Evolutionary conservation across 1,139 yeast genomes (phyloP).

Genomic region (Hansenula lynferdii): DNA sequence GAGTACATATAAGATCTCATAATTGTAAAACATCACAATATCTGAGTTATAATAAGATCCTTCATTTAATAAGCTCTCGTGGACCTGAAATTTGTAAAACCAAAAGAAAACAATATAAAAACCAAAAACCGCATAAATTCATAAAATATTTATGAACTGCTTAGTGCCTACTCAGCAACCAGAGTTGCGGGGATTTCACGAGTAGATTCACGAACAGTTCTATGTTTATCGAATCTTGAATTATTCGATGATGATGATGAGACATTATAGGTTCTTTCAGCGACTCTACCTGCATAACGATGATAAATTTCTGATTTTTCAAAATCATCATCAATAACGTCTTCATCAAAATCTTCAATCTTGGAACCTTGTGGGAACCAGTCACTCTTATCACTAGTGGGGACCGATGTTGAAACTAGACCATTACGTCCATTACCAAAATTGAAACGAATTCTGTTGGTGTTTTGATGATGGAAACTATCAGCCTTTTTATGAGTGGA

Average conservation of each 20-base stretch:
- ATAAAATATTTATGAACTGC: too few relatives aligned
- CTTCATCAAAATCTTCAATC: slow-evolving; percentile 35
- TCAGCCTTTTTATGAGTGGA: slow-evolving; percentile 6
- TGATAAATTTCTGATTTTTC: slow-evolving; percentile 15
- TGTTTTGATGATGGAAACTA: slow-evolving; percentile 12
- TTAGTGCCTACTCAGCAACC: not conserved
- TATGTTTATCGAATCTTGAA: not conserved
- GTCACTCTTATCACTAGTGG: slow-evolving; percentile 32
- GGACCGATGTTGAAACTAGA: slow-evolving; percentile 37
- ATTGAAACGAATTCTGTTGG: slow-evolving; percentile 14
- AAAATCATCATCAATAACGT: slow-evolving; percentile 22
- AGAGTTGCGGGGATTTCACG: not conserved
- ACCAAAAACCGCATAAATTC: slow-evolving; percentile 2
- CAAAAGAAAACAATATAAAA: too few relatives aligned
- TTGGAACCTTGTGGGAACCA: slow-evolving; percentile 35
- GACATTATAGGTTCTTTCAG: slow-evolving; percentile 3
- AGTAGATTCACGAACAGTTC: not conserved
- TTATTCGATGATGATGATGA: slow-evolving; percentile 1
- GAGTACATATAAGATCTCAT: too few relatives aligned
- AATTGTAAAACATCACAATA: too few relatives aligned
- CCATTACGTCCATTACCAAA: slow-evolving; percentile 3
- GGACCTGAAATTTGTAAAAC: too few relatives aligned
- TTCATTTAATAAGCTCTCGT: too few relatives aligned
- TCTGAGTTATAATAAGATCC: too few relatives aligned
- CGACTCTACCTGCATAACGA: slow-evolving; percentile 14